Base-by-base conservation (phyloP, 2,329 filamentous ascomycete genomes). In the Sarocladium kiliense region DNA sequence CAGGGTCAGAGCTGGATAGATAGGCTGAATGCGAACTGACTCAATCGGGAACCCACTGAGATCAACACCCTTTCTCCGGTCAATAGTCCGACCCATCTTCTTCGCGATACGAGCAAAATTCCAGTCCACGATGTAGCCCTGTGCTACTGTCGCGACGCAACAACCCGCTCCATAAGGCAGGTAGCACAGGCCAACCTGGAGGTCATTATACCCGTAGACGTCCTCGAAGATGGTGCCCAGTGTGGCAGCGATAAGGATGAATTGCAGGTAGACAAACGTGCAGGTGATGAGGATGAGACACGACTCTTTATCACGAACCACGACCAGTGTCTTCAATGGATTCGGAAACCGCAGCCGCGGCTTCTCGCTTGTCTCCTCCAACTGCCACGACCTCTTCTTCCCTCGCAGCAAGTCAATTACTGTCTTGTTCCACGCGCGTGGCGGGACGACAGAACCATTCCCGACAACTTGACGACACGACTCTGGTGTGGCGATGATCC, bases 21-120 rank as follows among this genome's bases (percentile, higher is more conserved):
- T 70, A 21, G 80, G 71, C 60, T 83, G 74, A 34, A 85, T 69
- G 32, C 83, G 73, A 0, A 77, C 80, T 30, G 69, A 70, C 62
- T 84, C 81, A 47, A 84, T 79, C 7, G 80, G 81, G 54, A 82
- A 83, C 19, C 71, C 69, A 5, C 66, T 65, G 47, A 81, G 67
- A 60, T 82, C 74, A 57, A 77, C 74, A 19, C 78, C 77, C 10
- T 82, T 80, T 59, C 80, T 83, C 56, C 74, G 77, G 58, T 81
- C 80, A 59, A 90, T 79, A 2, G 74, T 71, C 56, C 91, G 74
- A 5, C 84, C 84, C 16, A 86, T 72, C 30, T 77, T 76, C 50
- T 73, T 76, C 1, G 88, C 87, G 47, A 85, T 78, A 37, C 87
- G 80, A 6, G 83, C 77, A 67, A 89, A 95, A 66, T 91, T 91